Evolutionary conservation across 1,139 yeast species (phyloP), one percentile per base, ranked within the genome.

Genomic region (Candida albicans): DNA sequence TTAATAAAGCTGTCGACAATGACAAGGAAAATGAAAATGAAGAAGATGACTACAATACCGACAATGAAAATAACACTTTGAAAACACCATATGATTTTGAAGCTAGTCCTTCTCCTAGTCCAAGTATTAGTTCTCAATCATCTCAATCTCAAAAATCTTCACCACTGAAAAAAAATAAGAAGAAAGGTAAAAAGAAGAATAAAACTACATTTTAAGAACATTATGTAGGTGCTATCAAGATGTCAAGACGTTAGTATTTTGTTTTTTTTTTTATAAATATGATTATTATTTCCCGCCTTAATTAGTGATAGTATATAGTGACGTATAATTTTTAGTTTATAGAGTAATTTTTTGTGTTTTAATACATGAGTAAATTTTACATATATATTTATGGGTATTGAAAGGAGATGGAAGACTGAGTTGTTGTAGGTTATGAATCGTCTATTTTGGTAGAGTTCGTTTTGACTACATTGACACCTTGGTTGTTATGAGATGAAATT

Each of bases 101-200:
- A 37, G 33, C 39, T 12, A 30, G 29, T 37, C 39, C 39, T 8
- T 33, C 33, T 12, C 41, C 37, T 30, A 38, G 31, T 25, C 10
- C 12, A 10, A 6, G 18, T 27, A 9, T 9, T 27, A 27, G 29
- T 27, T 12, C n/a, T 2, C 39, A 33, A 9, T 18, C 4, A 29
- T 28, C 39, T 9, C 25, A 26, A 27, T 27, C 38, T 15, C 31
- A 18, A n/a, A 34, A 40, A 26, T n/a, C 12, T 29, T 41, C 47
- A 22, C 44, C 47, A 10, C 39, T 34, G 26, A 39, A 42, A 39
- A 42, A 45, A 8, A 34, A 34, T 13, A 45, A 39, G 14, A 42
- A 45, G 26, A 37, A 39, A 7, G 39, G 39, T 8, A 37, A 37
- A 15, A 37, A 37, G 8, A 41, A 34, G 12, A 27, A 35, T 4